Evolutionary conservation across 2,329 filamentous ascomycete genomes (phyloP).

Genomic region (Bimuria novae-zelandiae): DNA sequence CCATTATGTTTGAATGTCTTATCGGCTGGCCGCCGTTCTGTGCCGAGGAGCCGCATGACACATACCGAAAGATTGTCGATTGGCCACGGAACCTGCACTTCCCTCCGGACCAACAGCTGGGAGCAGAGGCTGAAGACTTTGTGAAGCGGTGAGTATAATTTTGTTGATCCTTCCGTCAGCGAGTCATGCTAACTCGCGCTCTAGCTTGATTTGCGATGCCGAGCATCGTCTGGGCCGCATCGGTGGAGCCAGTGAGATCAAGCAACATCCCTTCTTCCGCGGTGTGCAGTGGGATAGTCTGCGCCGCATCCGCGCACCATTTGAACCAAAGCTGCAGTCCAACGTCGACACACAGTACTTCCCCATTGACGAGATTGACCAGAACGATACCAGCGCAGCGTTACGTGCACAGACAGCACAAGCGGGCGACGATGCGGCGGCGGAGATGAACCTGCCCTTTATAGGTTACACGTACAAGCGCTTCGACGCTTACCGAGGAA

Average conservation of each 20-base stretch:
- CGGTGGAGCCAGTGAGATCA: slow-evolving; percentile 87
- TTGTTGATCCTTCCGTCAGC: slow-evolving; percentile 7
- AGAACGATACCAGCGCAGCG: slow-evolving; percentile 88
- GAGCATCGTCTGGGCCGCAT: slow-evolving; percentile 86
- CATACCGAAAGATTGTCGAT: slow-evolving; percentile 98
- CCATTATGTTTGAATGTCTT: slow-evolving; percentile 99
- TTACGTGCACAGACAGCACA: slow-evolving; percentile 82
- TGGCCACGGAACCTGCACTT: slow-evolving; percentile 97
- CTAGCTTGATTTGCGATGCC: slow-evolving; percentile 88
- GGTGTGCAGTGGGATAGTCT: slow-evolving; percentile 94
- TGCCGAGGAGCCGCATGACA: slow-evolving; percentile 95
- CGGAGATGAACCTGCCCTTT: slow-evolving; percentile 94
- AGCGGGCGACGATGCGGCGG: slow-evolving; percentile 74
- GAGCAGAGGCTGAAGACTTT: slow-evolving; percentile 85
- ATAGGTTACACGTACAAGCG: slow-evolving; percentile 98
- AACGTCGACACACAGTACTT: slow-evolving; percentile 98
- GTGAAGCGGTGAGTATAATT: slow-evolving; percentile 74
- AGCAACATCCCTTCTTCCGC: slow-evolving; percentile 92
- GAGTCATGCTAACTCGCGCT: slow-evolving; percentile 24
- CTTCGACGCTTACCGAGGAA: slow-evolving; percentile 69
- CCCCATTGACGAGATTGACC: slow-evolving; percentile 97
- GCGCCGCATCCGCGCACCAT: slow-evolving; percentile 90
- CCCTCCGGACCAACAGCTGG: slow-evolving; percentile 90
- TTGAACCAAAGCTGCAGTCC: slow-evolving; percentile 90
- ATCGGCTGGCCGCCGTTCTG: slow-evolving; percentile 99